Base-by-base conservation (phyloP, 1,139 yeast species). In the Taphrina populina region DNA sequence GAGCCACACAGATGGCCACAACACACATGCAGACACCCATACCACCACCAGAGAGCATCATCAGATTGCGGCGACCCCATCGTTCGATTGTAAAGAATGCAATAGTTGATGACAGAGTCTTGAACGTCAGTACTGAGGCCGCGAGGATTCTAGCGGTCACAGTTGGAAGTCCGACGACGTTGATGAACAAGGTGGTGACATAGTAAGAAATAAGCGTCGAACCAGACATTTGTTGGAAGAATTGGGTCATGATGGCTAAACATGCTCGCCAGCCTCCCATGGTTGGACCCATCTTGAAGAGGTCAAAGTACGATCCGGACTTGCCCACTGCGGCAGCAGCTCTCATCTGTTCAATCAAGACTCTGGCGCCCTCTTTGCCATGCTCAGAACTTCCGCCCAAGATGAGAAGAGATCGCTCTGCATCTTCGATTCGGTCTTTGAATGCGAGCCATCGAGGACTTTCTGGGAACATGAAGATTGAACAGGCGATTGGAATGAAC, bases 141-240 rank as follows among this genome's bases (percentile, higher is more conserved):
- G 96, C 86, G 95, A 88, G 86, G 59, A 88, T 76, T 60, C 88
- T 80, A 2, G 96, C 96, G 63, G 81, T 79, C 61, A 95, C 75
- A 13, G 57, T 40, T 20, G 96, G 96, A 10, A 78, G 71, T 95
- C 96, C 88, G 27, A 96, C 96, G 3, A 96, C 96, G 64, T 86
- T 86, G 37, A 55, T 24, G 34, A 60, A 59, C 19, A 60, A 37
- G 6, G 47, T 51, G 24, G 44, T 49, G 40, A 40, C 54, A 19
- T 30, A 39, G 54, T 49, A 49, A 13, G 44, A 49, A 15, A 27
- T 83, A 56, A 90, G 87, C 66, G 90, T 88, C 68, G 88, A 90
- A 64, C 97, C 97, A 66, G 88, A 86, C 67, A 88, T 74, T 69
- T 88, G 96, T 2, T 96, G 96, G 75, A 88, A 87, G 73, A 87